Base-by-base conservation (phyloP, 2,329 filamentous ascomycete species). In the Metarhizium robertsii region DNA sequence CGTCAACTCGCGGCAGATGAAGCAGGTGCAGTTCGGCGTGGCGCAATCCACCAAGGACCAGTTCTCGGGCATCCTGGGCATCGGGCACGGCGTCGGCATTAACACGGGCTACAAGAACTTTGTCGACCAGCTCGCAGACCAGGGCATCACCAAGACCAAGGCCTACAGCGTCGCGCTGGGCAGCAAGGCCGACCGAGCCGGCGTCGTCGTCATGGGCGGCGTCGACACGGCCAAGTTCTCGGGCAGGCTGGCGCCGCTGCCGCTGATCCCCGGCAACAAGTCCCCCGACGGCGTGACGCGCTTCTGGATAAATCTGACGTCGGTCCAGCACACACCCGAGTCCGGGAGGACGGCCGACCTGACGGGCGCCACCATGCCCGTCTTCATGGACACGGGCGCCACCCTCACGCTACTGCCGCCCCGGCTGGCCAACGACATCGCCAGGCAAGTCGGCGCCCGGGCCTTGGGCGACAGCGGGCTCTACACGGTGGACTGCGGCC, bases 321-420 rank as follows among this genome's bases (percentile, higher is more conserved):
- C 71, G 29, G 64, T 81, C 55, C 64, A 69, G 1, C 66, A 78
- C 30, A 72, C 70, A 2, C 66, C 73, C 4, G 71, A 73, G 64
- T 47, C 61, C 62, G 56, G 60, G 4, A 48, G 59, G 50, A 57
- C 53, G 7, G 48, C 53, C 42, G 38, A 57, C 20, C 76, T 76
- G 59, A 53, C 64, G 43, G 68, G 68, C 62, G 71, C 71, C 48
- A 61, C 61, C 16, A 70, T 76, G 61, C 74, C 81, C 13, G 85
- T 87, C 11, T 83, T 90, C 53, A 76, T 90, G 47, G 87, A 90
- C 69, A 87, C 83, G 30, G 87, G 87, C 6, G 84, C 83, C 29
- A 88, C 84, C 14, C 74, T 88, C 62, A 86, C 81, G 52, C 80
- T 88, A 54, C 73, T 90, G 2, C 87, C 87, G 1, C 70, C 79